Percentiles rank a stretch among this genome's conserved stretches.
These are phyloP conservation scores for Trametes sp. DNA, from an alignment of 1,284 basidiomycete genomes.

Conservation along the genomic window DNA sequence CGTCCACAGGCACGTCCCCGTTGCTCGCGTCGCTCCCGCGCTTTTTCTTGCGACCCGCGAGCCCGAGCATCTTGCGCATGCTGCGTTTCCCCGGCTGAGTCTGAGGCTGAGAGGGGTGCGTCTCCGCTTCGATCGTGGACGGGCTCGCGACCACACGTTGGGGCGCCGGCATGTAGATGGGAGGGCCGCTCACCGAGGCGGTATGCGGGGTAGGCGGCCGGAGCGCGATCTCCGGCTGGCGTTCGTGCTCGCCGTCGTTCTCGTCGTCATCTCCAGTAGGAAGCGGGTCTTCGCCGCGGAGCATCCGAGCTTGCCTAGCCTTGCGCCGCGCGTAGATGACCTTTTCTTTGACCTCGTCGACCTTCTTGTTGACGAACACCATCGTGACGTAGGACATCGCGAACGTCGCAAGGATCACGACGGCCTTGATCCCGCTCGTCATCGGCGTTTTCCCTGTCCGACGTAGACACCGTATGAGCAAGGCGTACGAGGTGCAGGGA, in stretches of 20 bases:
- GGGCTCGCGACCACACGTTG: not conserved
- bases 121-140: not conserved
- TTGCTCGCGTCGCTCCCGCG: no score
- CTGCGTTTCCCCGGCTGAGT: conserved; percentile 65
- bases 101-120: no score
- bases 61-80: no score
- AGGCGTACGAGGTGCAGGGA: no score
- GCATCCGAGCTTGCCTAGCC: conserved; percentile 14
- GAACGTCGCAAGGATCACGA: conserved; percentile 68
- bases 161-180: not conserved
- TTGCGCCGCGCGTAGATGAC: conserved; percentile 76
- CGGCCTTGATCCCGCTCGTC: conserved; percentile 59
- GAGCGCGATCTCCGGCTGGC: no score
- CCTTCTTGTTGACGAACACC: conserved; percentile 82
- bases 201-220: not conserved
- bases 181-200: not conserved
- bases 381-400: conserved; percentile 80
- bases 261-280: no score
- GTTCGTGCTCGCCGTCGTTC: no score
- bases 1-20: no score
- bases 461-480: no score
- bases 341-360: conserved; percentile 75
- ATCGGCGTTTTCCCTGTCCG: not conserved
- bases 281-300: not conserved
- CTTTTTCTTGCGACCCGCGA: no score